Conservation (phyloP, 257 asterid genomes). For the Echium plantagineum region DNA sequence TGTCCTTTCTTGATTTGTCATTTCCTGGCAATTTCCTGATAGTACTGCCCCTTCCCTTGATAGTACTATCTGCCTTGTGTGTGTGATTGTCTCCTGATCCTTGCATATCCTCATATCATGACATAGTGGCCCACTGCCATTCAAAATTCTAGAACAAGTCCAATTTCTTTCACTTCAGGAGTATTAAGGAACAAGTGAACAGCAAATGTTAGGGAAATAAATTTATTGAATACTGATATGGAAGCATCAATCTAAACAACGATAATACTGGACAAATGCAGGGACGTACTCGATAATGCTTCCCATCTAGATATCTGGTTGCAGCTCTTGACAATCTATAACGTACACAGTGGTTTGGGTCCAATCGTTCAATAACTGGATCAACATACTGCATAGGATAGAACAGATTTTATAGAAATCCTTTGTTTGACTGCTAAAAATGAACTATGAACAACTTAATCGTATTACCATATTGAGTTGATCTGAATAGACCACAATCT, state of each 20-base stretch:
- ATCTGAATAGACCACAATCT: conserved; percentile 69
- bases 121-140: neutral
- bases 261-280: neutral
- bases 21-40: too few species aligned
- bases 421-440: neutral
- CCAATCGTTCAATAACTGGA: conserved; percentile 65
- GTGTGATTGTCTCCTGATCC: too few species aligned
- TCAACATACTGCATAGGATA: conserved; percentile 62
- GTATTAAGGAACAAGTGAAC: too few species aligned
- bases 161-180: too few species aligned
- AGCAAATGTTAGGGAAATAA: too few species aligned
- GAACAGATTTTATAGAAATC: neutral
- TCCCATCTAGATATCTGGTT: conserved; percentile 63
- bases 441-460: neutral
- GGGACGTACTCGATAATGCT: conserved; percentile 69
- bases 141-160: too few species aligned
- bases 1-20: too few species aligned
- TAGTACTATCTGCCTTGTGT: too few species aligned
- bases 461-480: conserved; percentile 43
- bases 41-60: too few species aligned
- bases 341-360: conserved; percentile 56
- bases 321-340: conserved; percentile 63
- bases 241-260: neutral
- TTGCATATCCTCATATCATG: too few species aligned
- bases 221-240: too few species aligned